Base-by-base conservation (phyloP, 1,284 basidiomycete species). In the Boletus mariae region DNA sequence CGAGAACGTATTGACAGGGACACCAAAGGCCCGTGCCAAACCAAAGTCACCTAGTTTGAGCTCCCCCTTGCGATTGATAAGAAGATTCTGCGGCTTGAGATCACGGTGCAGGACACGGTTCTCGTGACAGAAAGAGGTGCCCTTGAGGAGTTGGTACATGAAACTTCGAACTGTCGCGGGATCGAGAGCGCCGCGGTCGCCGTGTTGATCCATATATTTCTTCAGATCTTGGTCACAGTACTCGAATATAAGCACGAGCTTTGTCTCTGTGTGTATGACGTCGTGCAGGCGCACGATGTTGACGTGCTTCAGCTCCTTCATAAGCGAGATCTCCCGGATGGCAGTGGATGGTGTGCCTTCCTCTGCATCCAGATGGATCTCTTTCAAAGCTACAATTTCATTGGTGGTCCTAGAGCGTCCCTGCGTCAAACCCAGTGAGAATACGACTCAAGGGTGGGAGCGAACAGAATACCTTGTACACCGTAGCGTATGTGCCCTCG, bases 161-260 rank as follows among this genome's bases (percentile, higher is more conserved):
- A 97, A 98, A 66, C 87, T 95, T 59, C 94, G 88, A 58, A 98
- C 94, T n/a, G 92, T 94, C 55, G 82, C 80, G 1, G 94, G 91
- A 53, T 96, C 93, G 42, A 99, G 83, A 10, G 97, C 95, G 53
- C 96, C 94, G 54, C 93, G 87, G 60, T 98, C 93, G 49, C 97
- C 97, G 62, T 98, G 90, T 34, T 93, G 88, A 72, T 99, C 97
- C 97, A 99, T 99, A 74, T 98, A 99, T 70, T 95, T 94, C 75
- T 99, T 99, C 52, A 99, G 79, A 73, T 99, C 97, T 71, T 95
- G 90, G 68, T 99, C 97, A 74, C 97, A 97, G 70, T 87, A 99
- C 73, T 99, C 97, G 70, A 99, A 98, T 57, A 99, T 97, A 57
- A 99, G 92, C 64, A 98, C 92, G 43, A 99, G 87, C 67, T 99